Percentiles rank a stretch among this genome's conserved stretches.
phyloP scores from a whole-genome alignment of 1,284 basidiomycete genomes.

The Cutaneotrichosporon mucoides region DNA sequence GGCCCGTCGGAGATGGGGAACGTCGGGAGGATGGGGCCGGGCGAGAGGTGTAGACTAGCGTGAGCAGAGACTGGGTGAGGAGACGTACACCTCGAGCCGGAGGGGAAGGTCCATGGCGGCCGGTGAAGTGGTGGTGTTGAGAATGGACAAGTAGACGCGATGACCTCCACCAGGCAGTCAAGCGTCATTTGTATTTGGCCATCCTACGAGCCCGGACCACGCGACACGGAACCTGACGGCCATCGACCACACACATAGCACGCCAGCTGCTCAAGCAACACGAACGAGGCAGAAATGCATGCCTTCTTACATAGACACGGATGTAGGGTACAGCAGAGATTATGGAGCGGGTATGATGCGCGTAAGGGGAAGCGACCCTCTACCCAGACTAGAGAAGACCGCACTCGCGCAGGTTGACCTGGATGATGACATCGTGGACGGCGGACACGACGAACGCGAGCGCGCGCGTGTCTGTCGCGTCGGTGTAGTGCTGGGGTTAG shows the following conservation, averaged over 20 bases:
- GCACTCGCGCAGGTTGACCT: constrained; percentile 49
- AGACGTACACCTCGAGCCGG: constrained; percentile 5
- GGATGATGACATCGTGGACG: constrained; percentile 7
- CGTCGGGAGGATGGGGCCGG: constrained; percentile 5
- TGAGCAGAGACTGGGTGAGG: not conserved
- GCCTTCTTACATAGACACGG: constrained; percentile 11
- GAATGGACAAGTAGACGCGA: not conserved
- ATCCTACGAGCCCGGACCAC: too few relatives aligned
- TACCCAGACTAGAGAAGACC: constrained; percentile 40
- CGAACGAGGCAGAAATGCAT: constrained; percentile 7
- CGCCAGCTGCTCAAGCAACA: not conserved
- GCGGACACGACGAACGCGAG: constrained; percentile 52
- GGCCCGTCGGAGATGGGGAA: not conserved
- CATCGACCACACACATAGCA: too few relatives aligned
- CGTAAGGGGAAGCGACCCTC: not conserved
- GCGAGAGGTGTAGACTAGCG: constrained; percentile 4
- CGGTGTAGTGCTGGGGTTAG: constrained; percentile 48
- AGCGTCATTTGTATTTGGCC: not conserved
- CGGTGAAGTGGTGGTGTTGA: not conserved
- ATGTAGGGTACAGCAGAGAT: constrained; percentile 16
- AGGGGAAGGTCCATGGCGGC: constrained; percentile 7
- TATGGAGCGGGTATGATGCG: constrained; percentile 5
- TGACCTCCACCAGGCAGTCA: not conserved
- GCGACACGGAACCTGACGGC: too few relatives aligned
- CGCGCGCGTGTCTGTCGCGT: constrained; percentile 54